Evolutionary conservation across 148 eudicot genomes (phyloP).

Genomic region (Chenopodium suecicum): DNA sequence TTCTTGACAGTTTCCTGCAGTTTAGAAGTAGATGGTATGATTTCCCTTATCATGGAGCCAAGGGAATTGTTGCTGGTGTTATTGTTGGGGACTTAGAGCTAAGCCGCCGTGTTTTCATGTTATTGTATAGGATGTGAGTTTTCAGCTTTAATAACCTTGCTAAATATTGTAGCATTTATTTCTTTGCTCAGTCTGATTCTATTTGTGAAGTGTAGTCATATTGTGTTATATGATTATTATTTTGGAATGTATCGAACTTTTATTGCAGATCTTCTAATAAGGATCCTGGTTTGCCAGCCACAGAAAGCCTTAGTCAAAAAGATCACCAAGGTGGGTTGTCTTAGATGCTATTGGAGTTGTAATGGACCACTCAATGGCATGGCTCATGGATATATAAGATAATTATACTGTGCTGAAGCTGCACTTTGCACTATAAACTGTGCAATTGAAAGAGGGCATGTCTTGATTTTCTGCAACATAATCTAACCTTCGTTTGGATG

Average conservation of each 20-base stretch:
- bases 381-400: neutral
- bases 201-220: neutral
- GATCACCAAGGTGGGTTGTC: slow-evolving; percentile 76
- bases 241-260: neutral
- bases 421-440: neutral
- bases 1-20: slow-evolving; percentile 84
- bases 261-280: slow-evolving; percentile 74
- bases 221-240: neutral
- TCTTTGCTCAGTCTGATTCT: neutral
- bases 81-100: slow-evolving; percentile 90
- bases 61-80: slow-evolving; percentile 87
- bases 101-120: slow-evolving; percentile 84
- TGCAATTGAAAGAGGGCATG: neutral
- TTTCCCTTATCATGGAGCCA: slow-evolving; percentile 81
- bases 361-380: neutral
- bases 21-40: slow-evolving; percentile 95
- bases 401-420: neutral
- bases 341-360: slow-evolving; percentile 8
- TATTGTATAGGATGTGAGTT: slow-evolving; percentile 84
- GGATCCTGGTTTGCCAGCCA: slow-evolving; percentile 75
- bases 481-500: neutral
- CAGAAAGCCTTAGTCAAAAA: slow-evolving; percentile 65
- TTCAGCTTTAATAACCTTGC: neutral
- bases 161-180: neutral
- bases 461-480: slow-evolving; percentile 1